These are phyloP conservation scores for Pinus tabuliformis DNA, from an alignment of 75 land plant species.

Conservation along the genomic window DNA sequence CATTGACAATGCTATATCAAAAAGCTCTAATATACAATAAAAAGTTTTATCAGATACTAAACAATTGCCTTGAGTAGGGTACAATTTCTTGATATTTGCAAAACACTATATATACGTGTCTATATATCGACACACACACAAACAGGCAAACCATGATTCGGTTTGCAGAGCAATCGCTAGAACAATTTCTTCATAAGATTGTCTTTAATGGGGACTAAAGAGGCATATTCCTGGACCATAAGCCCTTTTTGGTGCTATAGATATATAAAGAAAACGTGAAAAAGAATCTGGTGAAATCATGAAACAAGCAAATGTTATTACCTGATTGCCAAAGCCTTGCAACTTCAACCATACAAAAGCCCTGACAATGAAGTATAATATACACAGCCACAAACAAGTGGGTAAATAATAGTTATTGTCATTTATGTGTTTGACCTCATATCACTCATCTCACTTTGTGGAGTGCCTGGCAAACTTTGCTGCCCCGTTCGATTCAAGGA, in stretches of 20 bases:
- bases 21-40: neutral
- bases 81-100: neutral
- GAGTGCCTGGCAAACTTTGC: conserved; percentile 47
- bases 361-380: neutral
- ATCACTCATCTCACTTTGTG: conserved; percentile 53
- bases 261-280: neutral
- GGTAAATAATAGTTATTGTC: neutral
- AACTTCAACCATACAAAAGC: conserved; percentile 7
- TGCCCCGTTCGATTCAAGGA: conserved; percentile 36
- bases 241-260: neutral
- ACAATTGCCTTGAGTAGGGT: neutral
- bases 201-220: neutral
- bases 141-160: neutral
- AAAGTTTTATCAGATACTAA: neutral
- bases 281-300: conserved; percentile 4
- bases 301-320: neutral
- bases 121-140: neutral
- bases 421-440: conserved; percentile 33
- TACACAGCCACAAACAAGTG: conserved; percentile 6
- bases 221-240: neutral
- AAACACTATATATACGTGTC: neutral
- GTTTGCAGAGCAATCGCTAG: conserved; percentile 1
- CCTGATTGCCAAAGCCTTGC: neutral
- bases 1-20: neutral
- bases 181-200: conserved; percentile 1